Evolutionary conservation across 2,329 filamentous ascomycete species (phyloP).

Genomic region (Penicillium sp.): DNA sequence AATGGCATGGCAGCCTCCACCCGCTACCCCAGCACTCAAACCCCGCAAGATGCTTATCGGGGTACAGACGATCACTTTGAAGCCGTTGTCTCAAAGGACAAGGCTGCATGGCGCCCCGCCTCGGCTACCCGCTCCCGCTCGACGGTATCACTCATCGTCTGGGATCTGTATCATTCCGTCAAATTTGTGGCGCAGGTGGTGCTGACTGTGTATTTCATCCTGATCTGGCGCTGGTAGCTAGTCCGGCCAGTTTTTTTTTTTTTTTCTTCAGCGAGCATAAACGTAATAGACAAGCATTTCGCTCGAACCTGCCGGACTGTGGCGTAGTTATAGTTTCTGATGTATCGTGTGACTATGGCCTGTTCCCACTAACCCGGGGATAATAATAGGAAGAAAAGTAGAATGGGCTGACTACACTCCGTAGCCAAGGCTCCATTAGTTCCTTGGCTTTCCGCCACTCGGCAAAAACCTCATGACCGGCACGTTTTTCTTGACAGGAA

Average conservation of each 20-base stretch:
- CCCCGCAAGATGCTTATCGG: conserved; percentile 23
- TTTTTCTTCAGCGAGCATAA: conserved; percentile 16
- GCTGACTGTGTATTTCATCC: conserved; percentile 62
- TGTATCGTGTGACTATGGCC: not conserved
- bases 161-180: conserved; percentile 61
- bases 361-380: not conserved
- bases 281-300: conserved; percentile 10
- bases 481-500: not conserved
- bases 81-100: conserved; percentile 26
- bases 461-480: not conserved
- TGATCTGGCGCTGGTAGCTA: conserved; percentile 61
- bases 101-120: conserved; percentile 21
- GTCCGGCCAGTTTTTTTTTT: not conserved
- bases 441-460: not conserved
- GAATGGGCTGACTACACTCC: not conserved
- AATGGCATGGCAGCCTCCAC: conserved; percentile 21
- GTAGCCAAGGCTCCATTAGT: not conserved
- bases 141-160: conserved; percentile 45
- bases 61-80: conserved; percentile 21
- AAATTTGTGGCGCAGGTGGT: conserved; percentile 65
- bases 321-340: not conserved
- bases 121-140: conserved; percentile 29
- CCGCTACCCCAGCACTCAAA: conserved; percentile 18
- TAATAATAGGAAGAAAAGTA: not conserved
- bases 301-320: not conserved